Conservation (phyloP, 192 early-diverging fungal genomes). For the Kappamyces sp. region DNA sequence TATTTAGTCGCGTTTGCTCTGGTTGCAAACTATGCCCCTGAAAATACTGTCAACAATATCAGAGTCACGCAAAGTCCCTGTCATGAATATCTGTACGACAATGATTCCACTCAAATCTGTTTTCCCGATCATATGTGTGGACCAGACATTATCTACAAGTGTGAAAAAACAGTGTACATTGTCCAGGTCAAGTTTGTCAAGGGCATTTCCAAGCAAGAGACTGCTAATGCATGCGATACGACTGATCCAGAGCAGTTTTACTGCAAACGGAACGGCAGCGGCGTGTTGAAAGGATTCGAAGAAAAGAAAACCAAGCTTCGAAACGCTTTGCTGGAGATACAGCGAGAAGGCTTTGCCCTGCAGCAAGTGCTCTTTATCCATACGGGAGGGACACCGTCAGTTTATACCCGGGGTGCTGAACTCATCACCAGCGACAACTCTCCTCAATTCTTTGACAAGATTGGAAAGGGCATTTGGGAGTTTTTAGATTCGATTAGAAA, state of each 20-base stretch:
- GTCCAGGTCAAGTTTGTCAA: background rate
- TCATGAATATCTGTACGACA: too few relatives aligned
- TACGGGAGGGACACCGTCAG: slow-evolving; percentile 8
- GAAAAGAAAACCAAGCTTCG: background rate
- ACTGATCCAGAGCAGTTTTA: background rate
- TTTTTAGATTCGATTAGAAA: slow-evolving; percentile 12
- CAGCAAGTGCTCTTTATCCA: slow-evolving; percentile 15
- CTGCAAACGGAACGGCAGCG: background rate
- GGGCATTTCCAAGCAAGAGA: background rate
- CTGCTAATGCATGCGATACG: background rate
- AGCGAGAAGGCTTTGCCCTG: background rate
- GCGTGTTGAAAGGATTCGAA: background rate
- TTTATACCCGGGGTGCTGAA: slow-evolving; percentile 3
- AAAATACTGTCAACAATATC: background rate
- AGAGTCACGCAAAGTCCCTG: background rate
- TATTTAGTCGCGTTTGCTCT: background rate
- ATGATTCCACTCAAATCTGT: background rate
- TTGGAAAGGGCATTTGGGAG: slow-evolving; percentile 11
- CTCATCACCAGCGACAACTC: slow-evolving; percentile 8
- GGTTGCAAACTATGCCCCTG: background rate
- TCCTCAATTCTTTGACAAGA: slow-evolving; percentile 19
- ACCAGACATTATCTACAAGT: background rate
- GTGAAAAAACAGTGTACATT: background rate
- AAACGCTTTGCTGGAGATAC: background rate
- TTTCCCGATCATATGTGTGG: background rate